phyloP scores from a whole-genome alignment of 2,329 filamentous ascomycete species.

The Fusarium secorum region DNA sequence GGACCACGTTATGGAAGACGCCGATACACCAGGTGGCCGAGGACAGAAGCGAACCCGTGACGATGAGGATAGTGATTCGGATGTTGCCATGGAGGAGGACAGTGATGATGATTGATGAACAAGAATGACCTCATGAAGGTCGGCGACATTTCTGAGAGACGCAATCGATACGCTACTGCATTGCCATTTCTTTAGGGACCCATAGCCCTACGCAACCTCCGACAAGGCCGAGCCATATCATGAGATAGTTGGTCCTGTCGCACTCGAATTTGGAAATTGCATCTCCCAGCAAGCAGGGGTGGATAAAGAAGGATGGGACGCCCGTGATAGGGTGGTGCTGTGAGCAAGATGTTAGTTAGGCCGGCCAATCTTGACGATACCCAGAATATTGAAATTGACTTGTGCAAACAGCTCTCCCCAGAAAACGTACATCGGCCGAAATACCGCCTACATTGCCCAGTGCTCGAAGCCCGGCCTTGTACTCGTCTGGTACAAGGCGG shows the following conservation, averaged over 20 bases:
- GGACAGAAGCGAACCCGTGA: slow-evolving; percentile 77
- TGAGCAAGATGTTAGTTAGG: slow-evolving; percentile 51
- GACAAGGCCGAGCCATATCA: slow-evolving; percentile 88
- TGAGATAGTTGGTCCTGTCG: slow-evolving; percentile 74
- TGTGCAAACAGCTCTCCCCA: slow-evolving; percentile 39
- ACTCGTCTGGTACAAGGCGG: slow-evolving; percentile 72
- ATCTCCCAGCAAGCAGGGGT: slow-evolving; percentile 88
- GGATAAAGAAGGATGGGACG: slow-evolving; percentile 84
- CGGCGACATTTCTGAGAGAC: slow-evolving; percentile 29
- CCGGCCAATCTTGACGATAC: slow-evolving; percentile 44
- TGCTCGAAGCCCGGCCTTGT: slow-evolving; percentile 66
- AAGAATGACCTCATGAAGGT: slow-evolving; percentile 52
- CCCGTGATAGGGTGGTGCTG: slow-evolving; percentile 86
- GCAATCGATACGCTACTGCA: slow-evolving; percentile 41
- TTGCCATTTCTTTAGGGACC: slow-evolving; percentile 74
- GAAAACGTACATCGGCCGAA: slow-evolving; percentile 74
- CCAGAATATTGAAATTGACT: slow-evolving; percentile 44
- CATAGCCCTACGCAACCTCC: slow-evolving; percentile 81
- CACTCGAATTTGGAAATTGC: slow-evolving; percentile 75
- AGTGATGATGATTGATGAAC: slow-evolving; percentile 72
- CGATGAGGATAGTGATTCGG: slow-evolving; percentile 70
- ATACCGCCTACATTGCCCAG: slow-evolving; percentile 75
- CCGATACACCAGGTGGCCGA: slow-evolving; percentile 61
- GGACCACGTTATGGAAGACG: slow-evolving; percentile 60
- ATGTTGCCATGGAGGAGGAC: slow-evolving; percentile 74